Percentiles rank a stretch among this genome's conserved stretches.
Conservation (phyloP, 1,284 basidiomycete genomes). For the Grifola frondosa region DNA sequence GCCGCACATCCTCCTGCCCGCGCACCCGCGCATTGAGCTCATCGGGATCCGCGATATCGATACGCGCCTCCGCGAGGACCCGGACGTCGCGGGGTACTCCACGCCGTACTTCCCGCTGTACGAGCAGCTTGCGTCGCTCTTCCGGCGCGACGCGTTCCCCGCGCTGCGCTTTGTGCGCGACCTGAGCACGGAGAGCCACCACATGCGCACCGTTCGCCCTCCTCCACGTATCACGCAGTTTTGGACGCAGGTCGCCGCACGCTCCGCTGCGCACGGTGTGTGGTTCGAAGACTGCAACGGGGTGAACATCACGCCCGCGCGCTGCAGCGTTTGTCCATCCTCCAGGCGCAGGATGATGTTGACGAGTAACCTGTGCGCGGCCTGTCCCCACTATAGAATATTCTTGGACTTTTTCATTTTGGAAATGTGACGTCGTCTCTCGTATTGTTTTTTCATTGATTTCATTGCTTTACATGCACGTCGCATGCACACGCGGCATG, state of each 20-base stretch:
- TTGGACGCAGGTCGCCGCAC: conserved; percentile 48
- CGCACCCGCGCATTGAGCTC: conserved; percentile 58
- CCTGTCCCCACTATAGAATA: too few species aligned
- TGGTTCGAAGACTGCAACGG: conserved; percentile 59
- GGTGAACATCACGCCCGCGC: conserved; percentile 34
- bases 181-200: conserved; percentile 40
- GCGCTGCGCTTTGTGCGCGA: conserved; percentile 60
- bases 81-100: conserved; percentile 32
- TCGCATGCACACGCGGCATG: too few species aligned
- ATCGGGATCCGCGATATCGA: conserved; percentile 74
- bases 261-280: conserved; percentile 48
- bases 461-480: too few species aligned
- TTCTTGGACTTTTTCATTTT: too few species aligned
- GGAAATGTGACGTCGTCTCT: too few species aligned
- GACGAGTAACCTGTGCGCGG: too few species aligned
- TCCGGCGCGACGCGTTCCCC: conserved; percentile 62
- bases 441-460: too few species aligned
- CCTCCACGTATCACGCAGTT: conserved; percentile 41
- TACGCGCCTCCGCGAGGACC: conserved; percentile 49
- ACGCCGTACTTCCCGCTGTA: conserved; percentile 62
- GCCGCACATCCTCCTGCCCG: conserved; percentile 67
- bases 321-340: conserved; percentile 26
- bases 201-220: conserved; percentile 30
- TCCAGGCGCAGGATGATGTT: too few species aligned
- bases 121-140: conserved; percentile 61